These are phyloP conservation scores for Persicaria tinctoria DNA, from an alignment of 148 eudicot genomes.

Conservation along the genomic window DNA sequence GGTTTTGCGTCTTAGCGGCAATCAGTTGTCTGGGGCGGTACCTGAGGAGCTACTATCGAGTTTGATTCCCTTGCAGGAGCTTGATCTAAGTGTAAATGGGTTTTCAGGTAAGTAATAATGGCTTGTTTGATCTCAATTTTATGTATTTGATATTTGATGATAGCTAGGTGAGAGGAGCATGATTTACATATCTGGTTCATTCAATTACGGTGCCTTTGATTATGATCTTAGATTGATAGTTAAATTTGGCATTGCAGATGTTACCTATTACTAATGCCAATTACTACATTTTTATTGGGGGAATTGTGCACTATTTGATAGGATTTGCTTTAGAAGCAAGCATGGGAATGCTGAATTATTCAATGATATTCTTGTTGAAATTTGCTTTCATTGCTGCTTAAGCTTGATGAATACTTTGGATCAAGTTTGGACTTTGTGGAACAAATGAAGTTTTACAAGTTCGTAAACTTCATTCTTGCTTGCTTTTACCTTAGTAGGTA, in stretches of 20 bases:
- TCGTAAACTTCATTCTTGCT: too few species aligned
- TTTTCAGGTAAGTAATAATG: conserved; percentile 58
- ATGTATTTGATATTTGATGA: neutral
- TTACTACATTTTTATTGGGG: neutral
- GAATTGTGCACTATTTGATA: neutral
- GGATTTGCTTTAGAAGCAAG: neutral
- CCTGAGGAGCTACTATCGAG: conserved; percentile 55
- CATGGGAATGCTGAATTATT: neutral
- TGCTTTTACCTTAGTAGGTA: too few species aligned
- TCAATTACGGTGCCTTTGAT: neutral
- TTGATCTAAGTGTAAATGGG: conserved; percentile 86
- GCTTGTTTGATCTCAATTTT: neutral
- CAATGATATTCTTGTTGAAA: neutral
- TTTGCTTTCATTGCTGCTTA: too few species aligned
- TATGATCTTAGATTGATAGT: neutral
- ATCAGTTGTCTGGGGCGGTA: conserved; percentile 53
- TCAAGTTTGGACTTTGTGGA: neutral
- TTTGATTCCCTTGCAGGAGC: conserved; percentile 46
- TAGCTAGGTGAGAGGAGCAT: neutral
- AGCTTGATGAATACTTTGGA: too few species aligned
- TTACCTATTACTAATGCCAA: neutral
- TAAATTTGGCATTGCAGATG: neutral
- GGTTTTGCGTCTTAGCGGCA: conserved; percentile 51
- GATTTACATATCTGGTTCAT: neutral
- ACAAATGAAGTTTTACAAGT: neutral